These are phyloP conservation scores for Ramaria sp. DNA, from an alignment of 768 basidiomycete genomes.

Conservation along the genomic window DNA sequence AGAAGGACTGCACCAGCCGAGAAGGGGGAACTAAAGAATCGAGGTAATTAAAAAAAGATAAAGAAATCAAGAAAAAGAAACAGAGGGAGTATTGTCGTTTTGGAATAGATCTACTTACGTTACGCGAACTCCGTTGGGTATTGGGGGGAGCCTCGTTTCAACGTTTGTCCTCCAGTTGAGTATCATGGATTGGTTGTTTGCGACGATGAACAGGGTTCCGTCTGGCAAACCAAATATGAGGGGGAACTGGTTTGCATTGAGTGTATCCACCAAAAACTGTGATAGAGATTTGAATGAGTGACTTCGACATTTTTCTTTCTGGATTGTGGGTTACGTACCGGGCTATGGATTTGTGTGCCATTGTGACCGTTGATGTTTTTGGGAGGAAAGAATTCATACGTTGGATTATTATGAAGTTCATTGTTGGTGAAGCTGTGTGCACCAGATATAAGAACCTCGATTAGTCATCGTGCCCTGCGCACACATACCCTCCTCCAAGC, in stretches of 20 bases:
- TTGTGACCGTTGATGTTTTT: conserved; percentile 35
- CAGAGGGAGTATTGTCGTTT: not conserved
- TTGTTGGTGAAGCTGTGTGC: conserved; percentile 61
- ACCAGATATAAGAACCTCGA: conserved; percentile 11
- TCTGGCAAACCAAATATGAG: conserved; percentile 26
- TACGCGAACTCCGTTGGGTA: conserved; percentile 34
- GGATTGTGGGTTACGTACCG: not conserved
- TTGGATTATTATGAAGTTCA: conserved; percentile 61
- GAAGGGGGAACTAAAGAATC: conserved; percentile 9
- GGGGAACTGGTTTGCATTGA: conserved; percentile 17
- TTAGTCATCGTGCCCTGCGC: not conserved
- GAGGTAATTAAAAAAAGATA: not conserved
- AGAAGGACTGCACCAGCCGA: conserved; percentile 23
- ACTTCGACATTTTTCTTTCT: too few relatives aligned
- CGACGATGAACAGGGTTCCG: conserved; percentile 29
- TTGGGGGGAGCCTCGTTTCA: conserved; percentile 29
- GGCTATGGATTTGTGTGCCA: conserved; percentile 36
- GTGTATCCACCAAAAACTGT: conserved; percentile 13
- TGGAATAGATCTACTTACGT: not conserved
- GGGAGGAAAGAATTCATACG: conserved; percentile 71
- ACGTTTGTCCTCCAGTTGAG: conserved; percentile 28
- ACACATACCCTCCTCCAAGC: conserved; percentile 1
- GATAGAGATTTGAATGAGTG: not conserved
- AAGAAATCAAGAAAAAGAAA: not conserved
- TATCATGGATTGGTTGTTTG: conserved; percentile 31